Evolutionary conservation across 257 asterid genomes (phyloP).

Genomic region (Dorcoceras hygrometricum): DNA sequence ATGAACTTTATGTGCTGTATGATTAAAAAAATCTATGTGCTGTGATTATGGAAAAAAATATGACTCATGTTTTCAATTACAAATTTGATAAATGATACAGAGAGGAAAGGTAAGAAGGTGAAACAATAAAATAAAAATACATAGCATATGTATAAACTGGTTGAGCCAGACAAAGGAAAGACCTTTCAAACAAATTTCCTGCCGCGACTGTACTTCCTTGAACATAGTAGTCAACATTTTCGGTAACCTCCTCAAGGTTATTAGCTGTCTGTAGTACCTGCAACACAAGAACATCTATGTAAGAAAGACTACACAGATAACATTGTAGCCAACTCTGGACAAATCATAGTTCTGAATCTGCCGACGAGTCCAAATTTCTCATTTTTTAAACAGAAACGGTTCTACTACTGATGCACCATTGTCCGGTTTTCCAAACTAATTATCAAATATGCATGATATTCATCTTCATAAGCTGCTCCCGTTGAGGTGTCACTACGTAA

Average conservation of each 20-base stretch:
- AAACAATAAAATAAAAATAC: conserved; percentile 15
- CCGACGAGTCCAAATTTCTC: conserved; percentile 6
- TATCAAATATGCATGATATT: conserved; percentile 92
- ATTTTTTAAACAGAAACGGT: conserved; percentile 21
- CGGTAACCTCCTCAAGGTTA: conserved; percentile 98
- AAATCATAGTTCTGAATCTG: conserved; percentile 3
- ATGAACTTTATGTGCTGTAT: neutral
- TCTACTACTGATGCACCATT: conserved; percentile 51
- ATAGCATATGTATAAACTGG: conserved; percentile 16
- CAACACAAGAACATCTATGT: conserved; percentile 23
- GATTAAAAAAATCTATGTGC: neutral
- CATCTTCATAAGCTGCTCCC: conserved; percentile 82
- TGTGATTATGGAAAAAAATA: neutral
- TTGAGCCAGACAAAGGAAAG: conserved; percentile 23
- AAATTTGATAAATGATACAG: neutral
- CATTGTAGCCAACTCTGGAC: conserved; percentile 10
- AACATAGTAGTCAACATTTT: conserved; percentile 89
- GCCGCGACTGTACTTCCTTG: conserved; percentile 96
- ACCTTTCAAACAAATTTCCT: conserved; percentile 97
- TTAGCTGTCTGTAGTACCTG: conserved; percentile 94
- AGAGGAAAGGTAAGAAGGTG: conserved; percentile 9
- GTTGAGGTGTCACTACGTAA: conserved; percentile 68
- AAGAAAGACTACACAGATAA: conserved; percentile 14
- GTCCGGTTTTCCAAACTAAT: conserved; percentile 94
- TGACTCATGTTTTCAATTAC: neutral